phyloP scores from a whole-genome alignment of 208 protist genomes.

The Crithidia fasciculata region DNA sequence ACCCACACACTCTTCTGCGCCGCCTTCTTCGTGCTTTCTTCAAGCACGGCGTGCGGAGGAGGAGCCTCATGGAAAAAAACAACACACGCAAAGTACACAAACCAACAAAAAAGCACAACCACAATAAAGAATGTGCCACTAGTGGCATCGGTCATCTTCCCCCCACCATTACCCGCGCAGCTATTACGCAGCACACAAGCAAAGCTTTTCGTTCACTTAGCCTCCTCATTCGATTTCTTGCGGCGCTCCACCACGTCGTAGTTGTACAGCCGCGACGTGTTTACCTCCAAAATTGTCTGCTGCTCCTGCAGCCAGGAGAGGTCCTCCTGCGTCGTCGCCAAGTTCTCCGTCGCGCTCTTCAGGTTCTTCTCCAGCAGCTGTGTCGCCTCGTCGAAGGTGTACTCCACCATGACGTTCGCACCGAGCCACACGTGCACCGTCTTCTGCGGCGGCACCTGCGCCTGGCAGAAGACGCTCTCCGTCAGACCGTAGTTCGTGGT shows the following conservation, averaged over 20 bases:
- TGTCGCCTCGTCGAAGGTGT: slow-evolving; percentile 95
- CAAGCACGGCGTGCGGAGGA: too few species aligned
- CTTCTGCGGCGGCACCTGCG: slow-evolving; percentile 77
- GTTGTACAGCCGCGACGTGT: slow-evolving; percentile 95
- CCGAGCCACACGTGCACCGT: slow-evolving; percentile 95
- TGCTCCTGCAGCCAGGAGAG: slow-evolving; percentile 96
- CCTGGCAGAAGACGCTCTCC: slow-evolving; percentile 90
- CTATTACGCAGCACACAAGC: too few species aligned
- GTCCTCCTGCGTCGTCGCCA: slow-evolving; percentile 92
- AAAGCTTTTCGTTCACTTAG: not conserved
- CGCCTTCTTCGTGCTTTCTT: too few species aligned
- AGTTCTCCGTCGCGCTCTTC: slow-evolving; percentile 73
- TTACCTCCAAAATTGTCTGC: slow-evolving; percentile 96
- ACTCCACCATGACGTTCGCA: slow-evolving; percentile 98
- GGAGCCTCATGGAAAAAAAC: too few species aligned
- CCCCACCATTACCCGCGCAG: too few species aligned
- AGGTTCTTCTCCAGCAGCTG: slow-evolving; percentile 92
- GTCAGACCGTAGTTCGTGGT: slow-evolving; percentile 89
- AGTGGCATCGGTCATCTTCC: too few species aligned
- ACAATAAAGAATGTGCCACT: too few species aligned
- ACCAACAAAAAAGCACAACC: too few species aligned
- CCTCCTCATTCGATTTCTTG: slow-evolving; percentile 43
- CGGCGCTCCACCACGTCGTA: slow-evolving; percentile 91
- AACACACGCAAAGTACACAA: too few species aligned
- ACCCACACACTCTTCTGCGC: too few species aligned